A percentile compares a stretch with the other conserved stretches of the same genome.
Conservation (phyloP, 306 rosid genomes). For the Castanea mollissima region DNA sequence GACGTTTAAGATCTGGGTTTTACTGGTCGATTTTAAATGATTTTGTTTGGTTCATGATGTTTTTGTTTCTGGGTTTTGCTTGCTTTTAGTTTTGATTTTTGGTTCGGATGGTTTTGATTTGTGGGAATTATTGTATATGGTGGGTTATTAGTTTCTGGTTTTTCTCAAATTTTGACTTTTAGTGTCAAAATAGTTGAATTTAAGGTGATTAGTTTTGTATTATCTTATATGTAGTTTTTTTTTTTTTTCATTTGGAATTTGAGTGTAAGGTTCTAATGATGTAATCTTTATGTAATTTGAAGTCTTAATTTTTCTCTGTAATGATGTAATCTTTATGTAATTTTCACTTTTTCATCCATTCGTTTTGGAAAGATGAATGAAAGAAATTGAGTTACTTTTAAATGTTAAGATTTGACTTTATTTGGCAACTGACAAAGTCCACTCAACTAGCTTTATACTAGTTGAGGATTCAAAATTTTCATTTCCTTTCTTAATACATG, state of each 20-base stretch:
- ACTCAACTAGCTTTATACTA: neutral
- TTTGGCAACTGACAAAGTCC: neutral
- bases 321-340: conserved; percentile 4
- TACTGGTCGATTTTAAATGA: conserved; percentile 16
- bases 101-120: conserved; percentile 1
- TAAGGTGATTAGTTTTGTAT: neutral
- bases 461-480: neutral
- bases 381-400: neutral
- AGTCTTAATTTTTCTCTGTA: neutral
- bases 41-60: neutral
- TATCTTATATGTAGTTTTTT: neutral
- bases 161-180: conserved; percentile 3
- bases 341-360: conserved; percentile 1
- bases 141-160: conserved; percentile 7
- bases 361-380: neutral
- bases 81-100: neutral
- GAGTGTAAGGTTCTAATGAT: too few relatives aligned
- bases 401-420: neutral
- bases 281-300: neutral
- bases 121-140: neutral
- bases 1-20: conserved; percentile 37
- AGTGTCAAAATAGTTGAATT: conserved; percentile 7
- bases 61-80: conserved; percentile 11
- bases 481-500: neutral
- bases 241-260: neutral